Evolutionary conservation across 495 filamentous ascomycete species (phyloP), one percentile per base, ranked within the genome.

Genomic region (Rhypophila decipiens): DNA sequence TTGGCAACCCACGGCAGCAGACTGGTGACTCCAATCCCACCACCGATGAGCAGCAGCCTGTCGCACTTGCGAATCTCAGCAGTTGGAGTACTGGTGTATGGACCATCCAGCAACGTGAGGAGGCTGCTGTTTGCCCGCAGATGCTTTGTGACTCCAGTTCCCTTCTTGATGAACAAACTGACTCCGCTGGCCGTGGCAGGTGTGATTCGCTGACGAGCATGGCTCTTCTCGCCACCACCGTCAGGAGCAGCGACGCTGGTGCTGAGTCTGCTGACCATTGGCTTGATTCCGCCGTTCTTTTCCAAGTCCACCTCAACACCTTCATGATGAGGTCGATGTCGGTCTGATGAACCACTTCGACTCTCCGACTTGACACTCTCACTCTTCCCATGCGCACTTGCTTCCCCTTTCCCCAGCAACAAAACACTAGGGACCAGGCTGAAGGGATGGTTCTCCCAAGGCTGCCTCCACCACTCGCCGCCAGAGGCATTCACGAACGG

Each of bases 361-460:
- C 7, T 7, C 13, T 13, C 27, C 7, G 27, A 7, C 13, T 13
- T 13, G 7, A 7, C 27, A 31, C 13, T 13, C 7, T 18, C 8
- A 21, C 21, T 1, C 47, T 49, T 55, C n/a, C n/a, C n/a, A n/a
- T n/a, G n/a, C n/a, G n/a, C n/a, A 13, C 47, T 40, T 2, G 12
- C 39, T 24, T 56, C 46, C 1, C 34, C 33, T 9, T 46, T 19
- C 4, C 5, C 18, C 5, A 23, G 15, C 34, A 23, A 29, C 8
- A 22, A 24, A 10, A 24, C 12, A 5, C 42, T 8, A 20, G 64
- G 57, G 0, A 63, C 20, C 0, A 72, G 46, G 2, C 70, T 74
- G 45, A 75, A 77, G 1, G 72, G 73, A 47, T 77, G 73, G 39
- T 71, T 77, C 52, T 75, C 71, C 73, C 73, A 77, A 0, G 60